Base-by-base conservation (phyloP, 179 eudicot species). In the Corrigiola litoralis region DNA sequence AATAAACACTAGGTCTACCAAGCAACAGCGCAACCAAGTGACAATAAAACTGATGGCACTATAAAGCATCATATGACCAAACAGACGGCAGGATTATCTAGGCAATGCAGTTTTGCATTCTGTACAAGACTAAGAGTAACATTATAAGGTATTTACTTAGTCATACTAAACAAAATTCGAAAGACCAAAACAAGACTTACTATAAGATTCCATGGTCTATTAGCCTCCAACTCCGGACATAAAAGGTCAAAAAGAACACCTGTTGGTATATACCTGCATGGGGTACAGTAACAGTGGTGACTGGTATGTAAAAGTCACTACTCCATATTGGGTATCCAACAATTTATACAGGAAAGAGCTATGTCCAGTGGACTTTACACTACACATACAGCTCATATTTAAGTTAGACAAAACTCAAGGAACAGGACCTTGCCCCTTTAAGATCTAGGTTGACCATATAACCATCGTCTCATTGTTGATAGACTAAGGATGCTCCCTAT, bases 151-250 rank as follows among this genome's bases (percentile, higher is more conserved):
- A 29, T 24, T 9, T n/a, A 45, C 29, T 28, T 18, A 21, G 48
- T 38, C 40, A 50, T 11, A 52, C 20, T 6, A 50, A 41, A 16
- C 46, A 65, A 21, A 8, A 38, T 38, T 38, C 5, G 11, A 24
- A 45, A 50, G 38, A 48, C n/a, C 21, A 31, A 52, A 58, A 32
- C 25, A 41, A 42, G 38, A 32, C 41, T 10, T 88, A 92, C 98
- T 55, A 91, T 94, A 46, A 94, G 75, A 67, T 94, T 90, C 99
- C 99, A 94, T 37, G 99, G 97, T 71, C 95, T 82, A 76, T 87
- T 94, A 53, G 96, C 94, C 73, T n/a, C n/a, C n/a, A n/a, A n/a
- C n/a, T 87, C 96, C 13, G 89, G 84, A 77, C 97, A 90, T 56
- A 87, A 80, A 79, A 94, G 87, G 84, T 90, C 98, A 83, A 87